These are phyloP conservation scores for Capsella bursapastoris DNA, from an alignment of 345 rosid species.

Conservation along the genomic window DNA sequence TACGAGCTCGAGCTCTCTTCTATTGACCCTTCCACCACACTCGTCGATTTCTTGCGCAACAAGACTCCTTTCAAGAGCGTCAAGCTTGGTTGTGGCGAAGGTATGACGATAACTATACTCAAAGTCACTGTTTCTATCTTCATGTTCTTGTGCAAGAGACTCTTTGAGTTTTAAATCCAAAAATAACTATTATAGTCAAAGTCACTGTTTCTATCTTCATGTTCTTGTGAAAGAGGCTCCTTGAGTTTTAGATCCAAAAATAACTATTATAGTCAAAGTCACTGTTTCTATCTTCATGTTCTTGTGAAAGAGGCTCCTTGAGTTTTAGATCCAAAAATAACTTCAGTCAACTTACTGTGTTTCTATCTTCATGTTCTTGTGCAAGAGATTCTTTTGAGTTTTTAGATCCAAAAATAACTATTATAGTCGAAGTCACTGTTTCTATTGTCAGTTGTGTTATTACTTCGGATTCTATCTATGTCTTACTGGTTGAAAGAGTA, in stretches of 20 bases:
- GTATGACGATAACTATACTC: slow-evolving; percentile 46
- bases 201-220: background rate
- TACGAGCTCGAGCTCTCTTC: slow-evolving; percentile 61
- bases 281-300: background rate
- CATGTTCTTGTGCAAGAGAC: background rate
- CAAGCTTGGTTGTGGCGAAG: slow-evolving; percentile 95
- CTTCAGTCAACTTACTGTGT: too few species aligned
- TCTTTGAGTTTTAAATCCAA: background rate
- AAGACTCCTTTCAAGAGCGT: slow-evolving; percentile 77
- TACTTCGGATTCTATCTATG: too few species aligned
- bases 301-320: background rate
- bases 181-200: background rate
- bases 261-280: background rate
- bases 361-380: slow-evolving; percentile 9
- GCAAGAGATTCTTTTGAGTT: background rate
- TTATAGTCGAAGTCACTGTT: too few species aligned
- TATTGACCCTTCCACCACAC: slow-evolving; percentile 72
- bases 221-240: background rate
- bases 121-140: background rate
- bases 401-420: background rate
- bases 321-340: background rate
- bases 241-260: background rate
- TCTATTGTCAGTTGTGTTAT: too few species aligned
- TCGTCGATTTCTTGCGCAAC: slow-evolving; percentile 80
- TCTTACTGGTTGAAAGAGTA: too few species aligned